Evolutionary conservation across 352 stramenopile genomes (phyloP), one percentile per base, ranked within the genome.

Genomic region (Globisporangium acanthophoron): DNA sequence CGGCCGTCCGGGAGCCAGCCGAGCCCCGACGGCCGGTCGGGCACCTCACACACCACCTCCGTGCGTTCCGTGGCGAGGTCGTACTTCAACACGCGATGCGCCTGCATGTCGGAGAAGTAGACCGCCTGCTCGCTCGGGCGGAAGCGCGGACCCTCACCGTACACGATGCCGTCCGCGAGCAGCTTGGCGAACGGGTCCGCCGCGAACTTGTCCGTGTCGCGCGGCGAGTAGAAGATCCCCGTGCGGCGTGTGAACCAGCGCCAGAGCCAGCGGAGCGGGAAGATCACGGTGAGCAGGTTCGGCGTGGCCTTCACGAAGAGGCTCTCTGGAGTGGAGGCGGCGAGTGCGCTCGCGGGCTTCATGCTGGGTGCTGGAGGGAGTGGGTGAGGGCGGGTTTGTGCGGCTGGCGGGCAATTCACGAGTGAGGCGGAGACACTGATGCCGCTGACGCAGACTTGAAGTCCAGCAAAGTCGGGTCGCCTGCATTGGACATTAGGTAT

Each of bases 41-140:
- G 55, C n/a, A 69, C 54, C 7, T 82, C 59, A 49, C 79, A 81
- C 39, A 90, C 71, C 0, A 78, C 48, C 12, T 67, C 70, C 35
- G 57, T 62, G 24, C 62, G 54, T 18, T 76, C 61, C 21, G 65
- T 78, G 6, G 24, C 45, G 24, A 88, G 61, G n/a, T 80, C 70
- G 54, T 82, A 87, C 59, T 77, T 78, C 55, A 82, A 52, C 35
- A 90, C 73, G 58, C 82, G 69, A 41, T 80, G 71, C 33, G 61
- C 73, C 59, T 76, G 75, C 76, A 88, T 90, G 45, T 90, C 80
- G 12, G 66, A 68, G 52, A 85, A 88, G 56, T 88, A 90, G 18
- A 90, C 33, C n/a, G 77, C 74, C 1, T 73, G 62, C 9, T 83
- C 71, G 5, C 66, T 16, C 31, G 73, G 9, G 31, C 76, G 78